Percentiles rank a stretch among this genome's conserved stretches.
phyloP scores from a whole-genome alignment of 306 rosid species.

The Vigna mungo region DNA sequence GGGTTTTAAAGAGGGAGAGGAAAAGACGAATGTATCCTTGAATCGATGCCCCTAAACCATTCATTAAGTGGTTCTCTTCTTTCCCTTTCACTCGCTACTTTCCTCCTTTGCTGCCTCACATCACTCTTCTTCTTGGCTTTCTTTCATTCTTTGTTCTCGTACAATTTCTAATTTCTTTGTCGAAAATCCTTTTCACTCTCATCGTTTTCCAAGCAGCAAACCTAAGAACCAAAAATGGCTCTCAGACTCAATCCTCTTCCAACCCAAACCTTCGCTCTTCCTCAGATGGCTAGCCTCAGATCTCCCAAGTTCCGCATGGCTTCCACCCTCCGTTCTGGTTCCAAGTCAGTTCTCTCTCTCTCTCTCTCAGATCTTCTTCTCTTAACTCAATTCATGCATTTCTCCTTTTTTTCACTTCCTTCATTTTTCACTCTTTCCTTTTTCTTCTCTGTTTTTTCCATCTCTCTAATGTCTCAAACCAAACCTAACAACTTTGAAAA shows the following conservation, averaged over 20 bases:
- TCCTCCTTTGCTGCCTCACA: background rate
- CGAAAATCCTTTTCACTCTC: background rate
- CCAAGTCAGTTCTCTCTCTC: slow-evolving; percentile 52
- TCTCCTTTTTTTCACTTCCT: background rate
- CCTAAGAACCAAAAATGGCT: slow-evolving; percentile 54
- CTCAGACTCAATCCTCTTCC: slow-evolving; percentile 53
- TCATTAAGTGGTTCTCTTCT: background rate
- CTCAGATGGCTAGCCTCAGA: slow-evolving; percentile 73
- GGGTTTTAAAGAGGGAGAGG: background rate
- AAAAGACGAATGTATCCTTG: background rate
- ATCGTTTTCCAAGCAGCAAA: background rate
- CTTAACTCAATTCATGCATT: background rate
- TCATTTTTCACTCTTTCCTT: background rate
- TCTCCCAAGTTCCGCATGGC: slow-evolving; percentile 87
- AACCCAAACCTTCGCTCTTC: slow-evolving; percentile 62
- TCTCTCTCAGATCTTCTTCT: background rate
- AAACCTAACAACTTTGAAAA: background rate
- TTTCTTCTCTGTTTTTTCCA: too few relatives aligned
- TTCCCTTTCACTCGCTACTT: background rate
- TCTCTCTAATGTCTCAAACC: background rate
- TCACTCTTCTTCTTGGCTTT: too few relatives aligned
- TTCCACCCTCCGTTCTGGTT: slow-evolving; percentile 78
- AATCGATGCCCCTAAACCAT: background rate
- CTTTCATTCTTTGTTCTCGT: background rate
- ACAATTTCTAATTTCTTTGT: background rate